Conservation (phyloP, 1,284 basidiomycete genomes). For the Boletus sp. region DNA sequence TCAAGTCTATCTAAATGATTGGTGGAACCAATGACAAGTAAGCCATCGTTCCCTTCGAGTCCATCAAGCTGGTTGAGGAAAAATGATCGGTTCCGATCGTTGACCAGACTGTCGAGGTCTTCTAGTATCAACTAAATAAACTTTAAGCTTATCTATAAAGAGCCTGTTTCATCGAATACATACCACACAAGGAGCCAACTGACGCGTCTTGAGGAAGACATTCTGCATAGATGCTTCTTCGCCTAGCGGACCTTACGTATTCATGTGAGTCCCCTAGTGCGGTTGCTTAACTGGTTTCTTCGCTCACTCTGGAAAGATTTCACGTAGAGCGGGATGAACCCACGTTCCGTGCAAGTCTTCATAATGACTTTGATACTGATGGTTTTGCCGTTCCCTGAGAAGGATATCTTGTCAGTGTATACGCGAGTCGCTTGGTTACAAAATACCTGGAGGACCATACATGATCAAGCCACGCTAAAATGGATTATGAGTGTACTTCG, state of each 20-base stretch:
- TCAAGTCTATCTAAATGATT: slow-evolving; percentile 81
- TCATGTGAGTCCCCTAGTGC: slow-evolving; percentile 1
- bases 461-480: slow-evolving; percentile 66
- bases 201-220: slow-evolving; percentile 65
- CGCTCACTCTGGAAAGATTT: slow-evolving; percentile 61
- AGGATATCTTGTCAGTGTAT: slow-evolving; percentile 3
- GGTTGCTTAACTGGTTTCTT: background rate
- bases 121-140: slow-evolving; percentile 51
- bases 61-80: slow-evolving; percentile 84
- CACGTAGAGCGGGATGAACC: slow-evolving; percentile 71
- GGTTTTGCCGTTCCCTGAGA: slow-evolving; percentile 75
- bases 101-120: slow-evolving; percentile 79
- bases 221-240: slow-evolving; percentile 63
- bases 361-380: slow-evolving; percentile 75
- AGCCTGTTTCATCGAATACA: slow-evolving; percentile 1
- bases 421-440: background rate
- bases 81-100: slow-evolving; percentile 71
- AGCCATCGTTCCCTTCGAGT: slow-evolving; percentile 68
- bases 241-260: slow-evolving; percentile 49
- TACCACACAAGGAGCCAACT: slow-evolving; percentile 67
- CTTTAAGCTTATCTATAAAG: background rate
- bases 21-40: slow-evolving; percentile 76
- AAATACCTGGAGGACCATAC: slow-evolving; percentile 64
- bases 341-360: slow-evolving; percentile 57
- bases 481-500: background rate